A percentile compares a stretch with the other conserved stretches of the same genome.
Conservation (phyloP, 768 basidiomycete genomes). For the Kwoniella heveanensis region DNA sequence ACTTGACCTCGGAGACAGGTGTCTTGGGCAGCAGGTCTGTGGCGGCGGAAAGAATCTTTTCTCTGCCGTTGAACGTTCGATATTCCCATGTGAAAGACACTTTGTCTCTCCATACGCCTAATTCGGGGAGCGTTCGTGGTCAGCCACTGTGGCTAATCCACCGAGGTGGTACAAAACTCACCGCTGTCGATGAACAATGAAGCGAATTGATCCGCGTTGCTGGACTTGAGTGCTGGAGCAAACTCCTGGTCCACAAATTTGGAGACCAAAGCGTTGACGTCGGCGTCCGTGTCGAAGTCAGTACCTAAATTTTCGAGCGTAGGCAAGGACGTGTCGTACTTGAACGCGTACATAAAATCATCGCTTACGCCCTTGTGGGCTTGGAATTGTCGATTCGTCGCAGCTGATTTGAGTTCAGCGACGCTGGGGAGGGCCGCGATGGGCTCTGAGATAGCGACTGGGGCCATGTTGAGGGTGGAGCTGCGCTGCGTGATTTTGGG, state of each 20-base stretch:
- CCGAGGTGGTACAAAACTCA: too few species aligned
- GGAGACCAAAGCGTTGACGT: background rate
- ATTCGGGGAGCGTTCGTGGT: background rate
- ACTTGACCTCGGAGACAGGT: slow-evolving; percentile 20
- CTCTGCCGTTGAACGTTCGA: slow-evolving; percentile 62
- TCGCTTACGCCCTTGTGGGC: slow-evolving; percentile 3
- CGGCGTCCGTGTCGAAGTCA: slow-evolving; percentile 1
- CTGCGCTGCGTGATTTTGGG: too few species aligned
- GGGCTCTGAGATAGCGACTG: slow-evolving; percentile 5
- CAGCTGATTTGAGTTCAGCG: background rate
- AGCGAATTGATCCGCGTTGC: slow-evolving; percentile 20
- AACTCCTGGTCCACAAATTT: background rate
- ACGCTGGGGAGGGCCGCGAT: background rate
- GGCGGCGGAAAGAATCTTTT: slow-evolving; percentile 52
- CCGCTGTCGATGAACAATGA: slow-evolving; percentile 34
- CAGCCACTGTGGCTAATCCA: too few species aligned
- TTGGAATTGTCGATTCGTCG: too few species aligned
- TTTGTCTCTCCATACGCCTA: slow-evolving; percentile 63
- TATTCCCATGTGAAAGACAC: slow-evolving; percentile 68
- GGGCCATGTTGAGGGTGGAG: too few species aligned
- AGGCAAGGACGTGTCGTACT: slow-evolving; percentile 17
- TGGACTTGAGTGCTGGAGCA: slow-evolving; percentile 3
- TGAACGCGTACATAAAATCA: slow-evolving; percentile 34
- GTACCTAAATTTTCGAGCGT: slow-evolving; percentile 13
- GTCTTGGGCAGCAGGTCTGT: slow-evolving; percentile 57